phyloP scores from a whole-genome alignment of 257 asterid species.

The Fraxinus excelsior region DNA sequence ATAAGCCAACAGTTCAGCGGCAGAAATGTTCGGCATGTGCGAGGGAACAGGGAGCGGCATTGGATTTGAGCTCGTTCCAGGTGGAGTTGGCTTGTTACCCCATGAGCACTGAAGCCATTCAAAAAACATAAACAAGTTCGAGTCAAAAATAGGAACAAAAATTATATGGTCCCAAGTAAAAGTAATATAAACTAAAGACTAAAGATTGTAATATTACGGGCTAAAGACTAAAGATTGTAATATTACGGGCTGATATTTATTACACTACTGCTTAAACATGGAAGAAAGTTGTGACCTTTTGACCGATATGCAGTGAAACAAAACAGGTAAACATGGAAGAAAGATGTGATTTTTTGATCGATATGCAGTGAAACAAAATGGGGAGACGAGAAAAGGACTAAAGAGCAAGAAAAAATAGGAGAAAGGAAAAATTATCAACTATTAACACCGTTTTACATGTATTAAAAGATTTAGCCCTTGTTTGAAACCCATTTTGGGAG shows the following conservation, averaged over 20 bases:
- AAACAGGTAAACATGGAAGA: not conserved
- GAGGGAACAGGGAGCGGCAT: constrained; percentile 85
- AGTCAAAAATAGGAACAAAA: not conserved
- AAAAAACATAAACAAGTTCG: not conserved
- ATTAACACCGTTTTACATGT: too few species aligned
- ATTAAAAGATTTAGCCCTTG: too few species aligned
- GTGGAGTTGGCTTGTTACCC: constrained; percentile 98
- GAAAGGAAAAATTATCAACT: not conserved
- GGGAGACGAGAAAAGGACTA: not conserved
- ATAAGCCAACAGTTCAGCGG: constrained; percentile 66
- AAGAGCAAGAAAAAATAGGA: not conserved
- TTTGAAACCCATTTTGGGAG: too few species aligned
- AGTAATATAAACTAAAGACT: not conserved
- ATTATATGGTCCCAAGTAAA: not conserved
- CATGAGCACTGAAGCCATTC: constrained; percentile 67
- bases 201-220: not conserved
- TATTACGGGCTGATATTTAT: not conserved
- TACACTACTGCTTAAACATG: not conserved
- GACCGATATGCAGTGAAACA: not conserved
- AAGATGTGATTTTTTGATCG: not conserved
- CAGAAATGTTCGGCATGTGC: constrained; percentile 53
- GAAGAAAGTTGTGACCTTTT: not conserved
- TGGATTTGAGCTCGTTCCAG: constrained; percentile 83
- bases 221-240: not conserved
- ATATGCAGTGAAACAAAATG: not conserved